A percentile compares a stretch with the other conserved stretches of the same genome.
Evolutionary conservation across 257 asterid genomes (phyloP).

Genomic region (Cynanchum wilfordii): DNA sequence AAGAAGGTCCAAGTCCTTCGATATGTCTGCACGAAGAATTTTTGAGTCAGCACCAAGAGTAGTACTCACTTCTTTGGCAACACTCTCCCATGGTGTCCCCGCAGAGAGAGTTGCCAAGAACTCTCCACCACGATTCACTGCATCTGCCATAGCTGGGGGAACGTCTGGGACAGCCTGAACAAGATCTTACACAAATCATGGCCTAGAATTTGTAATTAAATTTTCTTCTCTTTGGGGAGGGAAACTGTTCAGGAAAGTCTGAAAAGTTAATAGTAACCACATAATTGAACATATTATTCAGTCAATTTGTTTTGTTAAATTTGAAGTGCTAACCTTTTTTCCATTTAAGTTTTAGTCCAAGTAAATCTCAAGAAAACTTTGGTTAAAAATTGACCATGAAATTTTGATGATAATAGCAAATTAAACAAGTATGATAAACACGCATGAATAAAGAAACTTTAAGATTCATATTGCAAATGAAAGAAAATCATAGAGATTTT

Average conservation of each 20-base stretch:
- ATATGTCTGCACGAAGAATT: constrained; percentile 41
- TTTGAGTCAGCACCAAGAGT: constrained; percentile 51
- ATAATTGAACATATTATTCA: background rate
- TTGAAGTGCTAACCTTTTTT: no score
- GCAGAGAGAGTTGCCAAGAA: constrained; percentile 64
- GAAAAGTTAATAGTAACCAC: background rate
- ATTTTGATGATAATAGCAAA: no score
- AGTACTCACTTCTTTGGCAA: constrained; percentile 70
- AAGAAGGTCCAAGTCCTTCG: constrained; percentile 65
- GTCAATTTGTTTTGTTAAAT: no score
- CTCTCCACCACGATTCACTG: constrained; percentile 86
- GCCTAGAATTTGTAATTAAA: background rate
- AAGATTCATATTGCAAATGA: no score
- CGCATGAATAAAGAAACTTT: no score
- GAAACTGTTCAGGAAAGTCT: background rate
- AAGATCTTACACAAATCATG: background rate
- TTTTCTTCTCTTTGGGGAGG: background rate
- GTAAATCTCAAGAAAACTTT: no score
- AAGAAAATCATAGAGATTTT: no score
- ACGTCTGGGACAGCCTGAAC: constrained; percentile 76
- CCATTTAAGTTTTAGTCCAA: background rate
- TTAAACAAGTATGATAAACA: no score
- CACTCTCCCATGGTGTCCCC: constrained; percentile 95
- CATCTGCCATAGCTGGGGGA: constrained; percentile 92
- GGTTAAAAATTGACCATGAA: no score